Base-by-base conservation (phyloP, 2,329 filamentous ascomycete genomes). In the Ophiostoma sp. region DNA sequence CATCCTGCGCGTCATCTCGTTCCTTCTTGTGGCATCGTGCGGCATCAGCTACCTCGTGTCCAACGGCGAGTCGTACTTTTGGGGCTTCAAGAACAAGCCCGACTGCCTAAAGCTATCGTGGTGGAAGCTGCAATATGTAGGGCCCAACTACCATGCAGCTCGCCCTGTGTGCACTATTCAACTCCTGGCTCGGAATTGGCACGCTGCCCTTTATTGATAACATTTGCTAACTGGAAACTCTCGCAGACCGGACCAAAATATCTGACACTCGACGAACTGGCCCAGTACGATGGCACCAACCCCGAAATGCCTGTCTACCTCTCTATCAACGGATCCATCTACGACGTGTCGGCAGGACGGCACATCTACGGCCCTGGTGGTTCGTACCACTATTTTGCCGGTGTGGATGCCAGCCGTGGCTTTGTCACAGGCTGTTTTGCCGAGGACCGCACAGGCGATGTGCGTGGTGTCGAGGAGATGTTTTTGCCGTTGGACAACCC, bases 371-470 rank as follows among this genome's bases (percentile, higher is more conserved):
- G 92, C 0, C 90, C 94, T 0, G 93, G 93, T 36, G 95, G 94
- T 4, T 88, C 88, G 52, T 99, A 99, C 83, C 85, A 89, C 76
- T 89, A 90, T 81, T 97, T 99, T 79, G 87, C 93, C 0, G 95
- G 94, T 72, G 85, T 85, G 73, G 95, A 99, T 80, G 94, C 94
- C 44, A 88, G 91, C 17, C 90, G 95, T 67, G 93, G 90, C 27
- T 99, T 93, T 79, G 89, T 99, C 11, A 98, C 95, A 1, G 93
- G 92, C 23, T 99, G 95, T 79, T 99, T 99, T 81, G 82, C 87
- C 54, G 90, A 93, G 73, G 95, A 99, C 82, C 83, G 89, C 41
- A 95, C 89, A 1, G 85, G 91, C 3, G 95, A 99, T 81, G 81
- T 97, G 78, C 87, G 91, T 72, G 95, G 95, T 65, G 90, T 92